Percentiles rank a stretch among this genome's conserved stretches.
Conservation (phyloP, 352 stramenopile species). For the Elongisporangium prolatum region DNA sequence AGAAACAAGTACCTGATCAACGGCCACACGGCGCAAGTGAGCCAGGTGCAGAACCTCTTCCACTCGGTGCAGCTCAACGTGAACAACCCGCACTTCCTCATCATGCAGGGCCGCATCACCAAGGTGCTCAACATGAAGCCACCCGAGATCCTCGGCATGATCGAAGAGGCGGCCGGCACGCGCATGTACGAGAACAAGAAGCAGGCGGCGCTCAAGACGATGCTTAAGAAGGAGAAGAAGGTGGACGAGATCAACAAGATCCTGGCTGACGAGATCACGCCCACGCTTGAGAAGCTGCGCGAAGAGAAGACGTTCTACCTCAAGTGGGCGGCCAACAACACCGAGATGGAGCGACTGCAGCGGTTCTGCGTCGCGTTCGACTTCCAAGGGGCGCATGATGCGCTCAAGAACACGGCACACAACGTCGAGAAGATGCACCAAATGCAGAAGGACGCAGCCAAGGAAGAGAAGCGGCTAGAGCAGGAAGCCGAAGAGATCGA, state of each 20-base stretch:
- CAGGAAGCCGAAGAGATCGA: conserved; percentile 78
- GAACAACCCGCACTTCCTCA: conserved; percentile 99
- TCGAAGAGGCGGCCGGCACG: conserved; percentile 99
- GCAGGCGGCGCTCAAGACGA: conserved; percentile 96
- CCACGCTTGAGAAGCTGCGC: conserved; percentile 97
- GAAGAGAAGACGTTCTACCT: conserved; percentile 98
- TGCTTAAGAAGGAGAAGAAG: conserved; percentile 99
- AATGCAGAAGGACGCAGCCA: conserved; percentile 65
- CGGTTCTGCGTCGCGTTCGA: conserved; percentile 97
- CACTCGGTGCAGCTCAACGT: conserved; percentile 99
- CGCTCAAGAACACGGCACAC: conserved; percentile 80
- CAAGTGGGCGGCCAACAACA: conserved; percentile 98
- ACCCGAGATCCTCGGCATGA: conserved; percentile 99
- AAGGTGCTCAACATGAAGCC: conserved; percentile 99
- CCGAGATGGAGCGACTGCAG: conserved; percentile 96
- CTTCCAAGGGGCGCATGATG: conserved; percentile 88
- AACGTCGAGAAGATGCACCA: conserved; percentile 88
- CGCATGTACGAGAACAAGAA: conserved; percentile 99
- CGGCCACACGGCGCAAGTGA: conserved; percentile 95
- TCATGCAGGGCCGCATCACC: conserved; percentile 99
- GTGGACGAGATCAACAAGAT: conserved; percentile 99
- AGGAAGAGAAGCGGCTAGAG: conserved; percentile 46
- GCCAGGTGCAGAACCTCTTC: conserved; percentile 99
- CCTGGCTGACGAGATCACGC: conserved; percentile 98
- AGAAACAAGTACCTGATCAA: conserved; percentile 99